Evolutionary conservation across 78 protist species (phyloP), one percentile per base, ranked within the genome.

Genomic region (Polysphondylium violaceum): DNA sequence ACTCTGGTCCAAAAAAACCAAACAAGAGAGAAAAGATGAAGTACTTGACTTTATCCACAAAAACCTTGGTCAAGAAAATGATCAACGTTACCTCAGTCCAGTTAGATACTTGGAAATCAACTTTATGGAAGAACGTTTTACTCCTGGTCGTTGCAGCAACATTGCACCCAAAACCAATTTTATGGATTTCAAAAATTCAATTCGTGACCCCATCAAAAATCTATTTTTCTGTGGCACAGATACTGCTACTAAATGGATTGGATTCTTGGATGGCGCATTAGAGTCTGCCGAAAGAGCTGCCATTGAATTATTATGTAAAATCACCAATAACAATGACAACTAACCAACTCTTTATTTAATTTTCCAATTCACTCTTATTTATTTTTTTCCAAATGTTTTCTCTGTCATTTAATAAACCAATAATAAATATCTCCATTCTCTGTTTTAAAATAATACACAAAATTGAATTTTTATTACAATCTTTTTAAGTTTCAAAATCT

Each of bases 221-320:
- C 35, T 93, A 35, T 93, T 86, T 59, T 93, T 53, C 23, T 93
- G 93, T 2, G 96, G 94, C 16, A 78, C 96, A 5, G 96, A 93
- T 44, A 86, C 96, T 17, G 92, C 93, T 21, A 85, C 73, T 14
- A 60, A 86, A 3, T 93, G 79, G 68, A 2, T 31, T 25, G 96
- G 94, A n/a, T 86, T 72, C 60, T 72, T 86, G 47, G 92, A 86
- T 55, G 92, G 92, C 11, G 92, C 92, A 7, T 23, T 86, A 16
- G 73, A 86, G 21, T 59, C 79, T 3, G 92, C 86, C 16, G 79
- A 86, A 6, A 4, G 92, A 40, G 92, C 35, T 16, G 23, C 43
- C 3, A 29, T 4, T 31, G 92, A 86, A 58, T 14, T 76, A 16
- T 16, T 74, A 41, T 23, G 21, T 47, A 8, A 47, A 47, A n/a